Evolutionary conservation across 176 grass and related monocot genomes (phyloP).

Genomic region (Aechmea fasciata): DNA sequence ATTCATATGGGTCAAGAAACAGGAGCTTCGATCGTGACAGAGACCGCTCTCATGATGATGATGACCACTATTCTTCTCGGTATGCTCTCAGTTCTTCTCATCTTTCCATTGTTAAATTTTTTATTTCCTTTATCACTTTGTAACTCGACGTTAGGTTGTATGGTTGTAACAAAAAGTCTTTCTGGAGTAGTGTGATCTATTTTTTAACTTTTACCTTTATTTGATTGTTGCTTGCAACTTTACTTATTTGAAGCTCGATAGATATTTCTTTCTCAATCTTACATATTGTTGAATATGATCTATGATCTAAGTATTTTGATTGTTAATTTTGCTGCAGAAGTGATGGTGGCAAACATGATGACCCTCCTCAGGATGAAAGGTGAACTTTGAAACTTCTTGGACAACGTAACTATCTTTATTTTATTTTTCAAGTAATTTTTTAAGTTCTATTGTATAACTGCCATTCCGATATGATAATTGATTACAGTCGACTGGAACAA

Average conservation of each 20-base stretch:
- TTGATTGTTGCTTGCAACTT: too few species aligned
- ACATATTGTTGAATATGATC: background rate
- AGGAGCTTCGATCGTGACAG: constrained; percentile 53
- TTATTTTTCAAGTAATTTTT: background rate
- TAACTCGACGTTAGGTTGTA: background rate
- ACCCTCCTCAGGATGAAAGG: constrained; percentile 65
- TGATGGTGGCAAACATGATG: constrained; percentile 55
- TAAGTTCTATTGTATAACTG: background rate
- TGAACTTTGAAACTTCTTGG: constrained; percentile 21
- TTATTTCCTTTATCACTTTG: background rate
- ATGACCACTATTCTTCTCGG: constrained; percentile 62
- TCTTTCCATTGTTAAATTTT: background rate
- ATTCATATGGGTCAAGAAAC: constrained; percentile 56
- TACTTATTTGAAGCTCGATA: too few species aligned
- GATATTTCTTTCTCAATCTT: too few species aligned
- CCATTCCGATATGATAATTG: background rate
- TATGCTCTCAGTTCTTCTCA: background rate
- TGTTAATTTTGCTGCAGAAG: constrained; percentile 36
- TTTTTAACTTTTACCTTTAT: background rate
- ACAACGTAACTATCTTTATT: constrained; percentile 5
- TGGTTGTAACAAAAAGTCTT: background rate
- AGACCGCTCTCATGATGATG: constrained; percentile 60
- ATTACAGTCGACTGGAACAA: constrained; percentile 48
- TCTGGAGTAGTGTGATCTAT: background rate
- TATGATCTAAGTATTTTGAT: background rate